Evolutionary conservation across 2,329 filamentous ascomycete genomes (phyloP).

Genomic region (Pestalotiopsis sp.): DNA sequence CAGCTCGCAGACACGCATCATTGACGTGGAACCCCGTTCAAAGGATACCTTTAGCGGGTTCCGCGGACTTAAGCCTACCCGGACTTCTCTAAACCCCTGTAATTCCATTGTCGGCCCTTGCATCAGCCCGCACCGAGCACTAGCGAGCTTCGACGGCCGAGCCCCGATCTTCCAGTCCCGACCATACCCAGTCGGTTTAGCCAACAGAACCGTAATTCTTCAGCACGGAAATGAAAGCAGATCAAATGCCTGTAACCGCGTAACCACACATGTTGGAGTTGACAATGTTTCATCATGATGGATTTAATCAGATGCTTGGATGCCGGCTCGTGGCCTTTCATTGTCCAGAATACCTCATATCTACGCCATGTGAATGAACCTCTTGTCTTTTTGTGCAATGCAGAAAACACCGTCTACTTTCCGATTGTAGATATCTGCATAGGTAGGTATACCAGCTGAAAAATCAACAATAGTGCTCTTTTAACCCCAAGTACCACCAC

Average conservation of each 20-base stretch:
- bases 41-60: conserved; percentile 2
- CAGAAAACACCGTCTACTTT: not conserved
- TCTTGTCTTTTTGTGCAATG: not conserved
- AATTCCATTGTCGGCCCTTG: conserved; percentile 13
- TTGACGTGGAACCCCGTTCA: conserved; percentile 8
- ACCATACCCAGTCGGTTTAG: not conserved
- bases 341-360: not conserved
- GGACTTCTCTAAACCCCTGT: not conserved
- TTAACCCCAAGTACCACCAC: conserved; percentile 90
- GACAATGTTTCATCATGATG: not conserved
- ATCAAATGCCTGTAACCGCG: too few relatives aligned
- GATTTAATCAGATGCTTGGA: not conserved
- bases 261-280: too few relatives aligned
- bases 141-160: not conserved
- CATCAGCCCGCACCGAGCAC: conserved; percentile 12
- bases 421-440: not conserved
- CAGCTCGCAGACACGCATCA: conserved; percentile 6
- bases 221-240: too few relatives aligned
- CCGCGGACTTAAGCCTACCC: conserved; percentile 14
- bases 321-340: not conserved
- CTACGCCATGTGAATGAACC: not conserved
- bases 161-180: not conserved
- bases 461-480: not conserved
- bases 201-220: not conserved
- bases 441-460: not conserved